These are phyloP conservation scores for Kwoniella bestiolae DNA, from an alignment of 768 basidiomycete species.

Conservation along the genomic window DNA sequence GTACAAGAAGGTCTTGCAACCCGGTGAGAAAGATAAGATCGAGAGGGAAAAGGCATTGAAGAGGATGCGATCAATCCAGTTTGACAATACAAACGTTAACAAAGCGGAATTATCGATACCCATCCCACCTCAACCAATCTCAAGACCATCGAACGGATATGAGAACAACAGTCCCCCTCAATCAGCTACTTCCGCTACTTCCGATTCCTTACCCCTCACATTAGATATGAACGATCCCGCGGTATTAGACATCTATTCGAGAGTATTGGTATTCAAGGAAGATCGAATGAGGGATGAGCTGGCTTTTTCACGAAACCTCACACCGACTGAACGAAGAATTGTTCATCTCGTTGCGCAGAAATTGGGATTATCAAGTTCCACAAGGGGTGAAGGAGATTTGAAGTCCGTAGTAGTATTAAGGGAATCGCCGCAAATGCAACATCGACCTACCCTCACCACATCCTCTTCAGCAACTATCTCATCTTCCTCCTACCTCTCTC, in stretches of 20 bases:
- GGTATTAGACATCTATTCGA: conserved; percentile 95
- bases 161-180: conserved; percentile 39
- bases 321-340: conserved; percentile 82
- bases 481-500: conserved; percentile 48
- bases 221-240: conserved; percentile 95
- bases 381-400: conserved; percentile 83
- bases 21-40: conserved; percentile 97
- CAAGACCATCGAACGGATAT: conserved; percentile 25
- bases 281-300: conserved; percentile 96
- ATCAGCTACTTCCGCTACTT: conserved; percentile 40
- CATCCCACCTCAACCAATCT: conserved; percentile 26
- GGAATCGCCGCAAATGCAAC: conserved; percentile 63
- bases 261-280: conserved; percentile 95
- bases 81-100: conserved; percentile 58
- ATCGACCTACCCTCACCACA: conserved; percentile 59
- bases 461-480: conserved; percentile 34
- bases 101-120: conserved; percentile 24
- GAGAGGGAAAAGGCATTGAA: conserved; percentile 98
- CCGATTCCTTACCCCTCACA: conserved; percentile 60
- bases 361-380: conserved; percentile 88
- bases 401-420: conserved; percentile 92
- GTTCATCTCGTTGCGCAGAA: conserved; percentile 97
- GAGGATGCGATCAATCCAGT: conserved; percentile 95
- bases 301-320: conserved; percentile 86
- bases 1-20: conserved; percentile 99